A percentile compares a stretch with the other conserved stretches of the same genome.
Evolutionary conservation across 225 moss, liverwort and hornwort genomes (phyloP).

Genomic region (Anthoceros angustus): DNA sequence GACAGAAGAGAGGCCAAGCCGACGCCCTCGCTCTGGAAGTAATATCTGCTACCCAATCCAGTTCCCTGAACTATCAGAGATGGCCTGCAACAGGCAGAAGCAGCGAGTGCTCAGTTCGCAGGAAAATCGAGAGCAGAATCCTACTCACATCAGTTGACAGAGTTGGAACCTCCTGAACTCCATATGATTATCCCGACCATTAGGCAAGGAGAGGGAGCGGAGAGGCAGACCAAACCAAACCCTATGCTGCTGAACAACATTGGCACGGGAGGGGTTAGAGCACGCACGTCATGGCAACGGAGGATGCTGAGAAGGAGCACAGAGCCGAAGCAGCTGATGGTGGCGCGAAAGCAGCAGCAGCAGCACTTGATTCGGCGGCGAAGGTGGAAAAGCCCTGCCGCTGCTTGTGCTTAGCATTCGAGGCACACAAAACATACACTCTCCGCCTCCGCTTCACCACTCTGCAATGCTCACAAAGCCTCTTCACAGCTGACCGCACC

Average conservation of each 20-base stretch:
- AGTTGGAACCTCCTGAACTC: no score
- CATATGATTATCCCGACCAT: no score
- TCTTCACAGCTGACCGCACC: constrained; percentile 88
- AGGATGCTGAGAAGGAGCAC: no score
- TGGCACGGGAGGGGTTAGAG: no score
- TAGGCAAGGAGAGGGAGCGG: no score
- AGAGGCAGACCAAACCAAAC: no score
- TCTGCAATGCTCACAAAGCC: constrained; percentile 85
- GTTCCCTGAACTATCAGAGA: constrained; percentile 16
- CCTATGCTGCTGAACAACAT: no score
- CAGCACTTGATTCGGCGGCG: constrained; percentile 26
- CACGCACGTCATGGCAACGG: no score
- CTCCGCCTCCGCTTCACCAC: constrained; percentile 70
- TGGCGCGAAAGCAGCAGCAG: constrained; percentile 7
- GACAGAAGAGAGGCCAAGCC: constrained; percentile 32
- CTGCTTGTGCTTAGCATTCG: constrained; percentile 94
- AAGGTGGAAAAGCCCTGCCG: constrained; percentile 72
- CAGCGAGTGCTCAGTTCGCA: not conserved
- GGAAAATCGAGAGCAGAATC: no score
- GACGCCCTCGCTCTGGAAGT: constrained; percentile 21
- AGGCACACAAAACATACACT: constrained; percentile 55
- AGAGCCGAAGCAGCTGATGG: not conserved
- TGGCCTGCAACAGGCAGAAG: constrained; percentile 17
- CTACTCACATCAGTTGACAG: no score
- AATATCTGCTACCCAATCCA: constrained; percentile 11